A percentile compares a stretch with the other conserved stretches of the same genome.
Conservation (phyloP, 768 basidiomycete genomes). For the Clavaria fumosa region DNA sequence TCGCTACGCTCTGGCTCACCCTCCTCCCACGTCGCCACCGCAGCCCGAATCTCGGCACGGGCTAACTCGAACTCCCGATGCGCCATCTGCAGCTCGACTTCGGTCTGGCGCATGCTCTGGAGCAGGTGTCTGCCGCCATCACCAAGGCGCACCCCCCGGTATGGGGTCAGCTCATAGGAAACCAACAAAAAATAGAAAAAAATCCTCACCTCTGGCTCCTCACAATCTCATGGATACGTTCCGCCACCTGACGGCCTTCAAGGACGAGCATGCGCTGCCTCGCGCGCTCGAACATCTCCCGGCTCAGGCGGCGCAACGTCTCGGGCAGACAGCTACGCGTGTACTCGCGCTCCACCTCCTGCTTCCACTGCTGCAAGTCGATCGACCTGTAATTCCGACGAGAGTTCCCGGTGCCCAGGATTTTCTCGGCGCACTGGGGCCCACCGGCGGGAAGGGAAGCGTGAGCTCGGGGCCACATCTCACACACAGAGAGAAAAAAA, state of each 20-base stretch:
- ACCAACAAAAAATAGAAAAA: neutral
- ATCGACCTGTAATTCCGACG: neutral
- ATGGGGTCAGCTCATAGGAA: no score
- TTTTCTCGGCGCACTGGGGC: slow-evolving; percentile 1
- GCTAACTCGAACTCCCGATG: neutral
- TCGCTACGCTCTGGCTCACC: neutral
- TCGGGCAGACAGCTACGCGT: neutral
- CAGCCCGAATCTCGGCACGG: neutral
- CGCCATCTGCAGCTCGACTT: neutral
- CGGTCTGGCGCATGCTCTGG: neutral
- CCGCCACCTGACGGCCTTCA: neutral
- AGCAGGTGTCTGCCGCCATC: neutral
- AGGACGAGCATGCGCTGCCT: neutral
- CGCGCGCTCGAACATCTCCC: neutral
- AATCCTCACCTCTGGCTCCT: neutral
- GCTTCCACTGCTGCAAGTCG: neutral
- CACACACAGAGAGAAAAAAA: no score
- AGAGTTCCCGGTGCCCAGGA: neutral
- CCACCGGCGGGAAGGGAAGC: no score
- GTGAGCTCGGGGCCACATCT: no score
- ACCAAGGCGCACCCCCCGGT: no score
- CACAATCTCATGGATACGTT: neutral
- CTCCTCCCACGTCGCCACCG: neutral
- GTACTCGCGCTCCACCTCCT: neutral
- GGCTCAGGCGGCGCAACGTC: neutral